phyloP scores from a whole-genome alignment of 2,329 filamentous ascomycete species.

The Diaporthe ilicicola region DNA sequence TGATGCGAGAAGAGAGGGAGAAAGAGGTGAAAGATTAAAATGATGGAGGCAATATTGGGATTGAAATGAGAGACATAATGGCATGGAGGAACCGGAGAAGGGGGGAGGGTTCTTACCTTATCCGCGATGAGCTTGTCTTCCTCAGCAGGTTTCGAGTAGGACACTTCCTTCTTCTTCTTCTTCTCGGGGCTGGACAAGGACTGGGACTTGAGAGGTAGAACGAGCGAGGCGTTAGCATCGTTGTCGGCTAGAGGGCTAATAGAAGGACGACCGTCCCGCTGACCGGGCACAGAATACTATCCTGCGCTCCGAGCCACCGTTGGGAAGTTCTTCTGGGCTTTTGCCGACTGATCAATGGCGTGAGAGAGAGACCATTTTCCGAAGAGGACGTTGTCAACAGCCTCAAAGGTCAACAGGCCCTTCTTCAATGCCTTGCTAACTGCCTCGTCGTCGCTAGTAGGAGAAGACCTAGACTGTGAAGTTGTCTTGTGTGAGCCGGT shows the following conservation, averaged over 20 bases:
- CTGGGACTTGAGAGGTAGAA: not conserved
- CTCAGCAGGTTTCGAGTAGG: not conserved
- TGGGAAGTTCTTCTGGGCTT: conserved; percentile 9
- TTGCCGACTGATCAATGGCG: conserved; percentile 15
- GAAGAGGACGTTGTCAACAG: conserved; percentile 1
- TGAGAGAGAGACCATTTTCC: not conserved
- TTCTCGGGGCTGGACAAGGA: conserved; percentile 1
- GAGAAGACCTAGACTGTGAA: conserved; percentile 1
- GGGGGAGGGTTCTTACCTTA: not conserved
- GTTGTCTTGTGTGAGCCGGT: not conserved
- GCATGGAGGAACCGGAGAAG: not conserved
- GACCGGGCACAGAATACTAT: conserved; percentile 3
- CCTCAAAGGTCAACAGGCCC: not conserved
- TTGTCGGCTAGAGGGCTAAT: conserved; percentile 2
- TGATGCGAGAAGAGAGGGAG: not conserved
- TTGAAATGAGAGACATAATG: too few relatives aligned
- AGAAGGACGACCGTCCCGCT: not conserved
- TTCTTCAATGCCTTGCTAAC: not conserved
- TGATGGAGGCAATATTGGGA: not conserved
- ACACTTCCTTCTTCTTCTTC: conserved; percentile 4
- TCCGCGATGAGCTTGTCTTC: not conserved
- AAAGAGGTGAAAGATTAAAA: not conserved
- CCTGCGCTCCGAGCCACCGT: not conserved
- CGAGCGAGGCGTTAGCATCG: not conserved
- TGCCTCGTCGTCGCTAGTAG: not conserved